Evolutionary conservation across 2,329 filamentous ascomycete genomes (phyloP), one percentile per base, ranked within the genome.

Genomic region (Phaeophleospora eucalypticola): DNA sequence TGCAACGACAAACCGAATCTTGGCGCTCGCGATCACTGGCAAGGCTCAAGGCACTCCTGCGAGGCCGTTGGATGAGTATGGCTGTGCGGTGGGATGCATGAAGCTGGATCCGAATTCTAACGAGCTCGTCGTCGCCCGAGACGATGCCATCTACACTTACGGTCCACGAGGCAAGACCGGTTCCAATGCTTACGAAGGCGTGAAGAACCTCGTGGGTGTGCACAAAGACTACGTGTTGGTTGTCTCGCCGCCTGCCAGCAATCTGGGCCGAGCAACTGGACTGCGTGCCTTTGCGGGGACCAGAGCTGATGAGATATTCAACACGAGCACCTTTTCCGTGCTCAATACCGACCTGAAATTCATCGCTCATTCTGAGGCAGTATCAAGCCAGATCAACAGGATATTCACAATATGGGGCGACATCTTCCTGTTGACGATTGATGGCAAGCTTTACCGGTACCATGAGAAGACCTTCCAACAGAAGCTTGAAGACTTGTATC

Each of bases 81-180:
- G 93, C 2, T 97, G 91, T 62, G 90, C 81, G 9, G 82, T 95
- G n/a, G 90, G 89, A 1, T 98, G 94, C 67, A 95, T 98, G 88
- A 87, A 89, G 0, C 77, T 91, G 10, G 89, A 96, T 65, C 81
- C 79, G 51, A 78, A 80, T 52, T 86, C 83, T 0, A 88, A 86
- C 4, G 88, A 96, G 55, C 83, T 98, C 16, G 80, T 98, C 2
- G 85, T 98, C n/a, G 93, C 86, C 1, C 78, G 93, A 51, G 89
- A 96, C 58, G 94, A 98, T 77, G 93, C 91, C 6, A 86, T 98
- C 44, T 97, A 97, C 69, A 90, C 88, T 49, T 98, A 97, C 68
- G 87, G 85, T 0, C 71, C 86, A 0, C 86, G 93, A 48, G 91
- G 91, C 0, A 81, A 90, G 49, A 89, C 89, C 0, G 85, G 89